A percentile compares a stretch with the other conserved stretches of the same genome.
phyloP scores from a whole-genome alignment of 495 filamentous ascomycete genomes.

The Elasticomyces elasticus region DNA sequence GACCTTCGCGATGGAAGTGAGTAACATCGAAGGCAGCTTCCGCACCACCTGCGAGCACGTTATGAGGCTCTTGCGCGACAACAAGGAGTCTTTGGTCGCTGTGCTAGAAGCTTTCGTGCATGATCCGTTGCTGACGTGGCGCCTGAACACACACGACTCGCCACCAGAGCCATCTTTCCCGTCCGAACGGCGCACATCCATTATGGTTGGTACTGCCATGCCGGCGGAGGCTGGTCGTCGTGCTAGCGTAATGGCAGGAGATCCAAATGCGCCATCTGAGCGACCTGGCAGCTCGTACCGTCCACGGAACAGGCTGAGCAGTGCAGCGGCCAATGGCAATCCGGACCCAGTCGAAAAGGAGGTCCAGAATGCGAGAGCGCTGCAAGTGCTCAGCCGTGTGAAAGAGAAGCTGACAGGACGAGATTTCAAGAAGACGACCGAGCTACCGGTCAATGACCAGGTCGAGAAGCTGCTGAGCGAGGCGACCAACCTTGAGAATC shows the following conservation, averaged over 20 bases:
- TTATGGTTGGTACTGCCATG: slow-evolving; percentile 47
- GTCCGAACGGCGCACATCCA: slow-evolving; percentile 61
- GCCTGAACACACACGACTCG: slow-evolving; percentile 76
- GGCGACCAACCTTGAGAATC: slow-evolving; percentile 91
- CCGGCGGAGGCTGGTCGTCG: slow-evolving; percentile 10
- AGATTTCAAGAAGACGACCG: slow-evolving; percentile 60
- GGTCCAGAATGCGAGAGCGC: slow-evolving; percentile 81
- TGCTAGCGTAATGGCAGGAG: slow-evolving; percentile 18
- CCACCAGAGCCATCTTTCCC: slow-evolving; percentile 70
- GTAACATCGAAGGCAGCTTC: slow-evolving; percentile 97
- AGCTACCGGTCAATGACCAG: slow-evolving; percentile 76
- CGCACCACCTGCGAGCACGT: slow-evolving; percentile 95
- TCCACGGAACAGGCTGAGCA: slow-evolving; percentile 31
- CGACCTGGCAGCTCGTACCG: slow-evolving; percentile 22
- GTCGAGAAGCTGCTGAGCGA: slow-evolving; percentile 90
- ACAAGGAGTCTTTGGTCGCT: slow-evolving; percentile 97
- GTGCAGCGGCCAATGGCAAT: slow-evolving; percentile 7
- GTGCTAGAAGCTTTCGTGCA: slow-evolving; percentile 98
- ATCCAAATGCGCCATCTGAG: slow-evolving; percentile 8
- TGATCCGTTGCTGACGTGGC: slow-evolving; percentile 94
- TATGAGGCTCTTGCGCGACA: slow-evolving; percentile 90
- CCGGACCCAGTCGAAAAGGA: slow-evolving; percentile 48
- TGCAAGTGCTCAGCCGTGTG: slow-evolving; percentile 85
- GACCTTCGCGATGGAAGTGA: slow-evolving; percentile 98
- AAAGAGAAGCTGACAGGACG: slow-evolving; percentile 82